Evolutionary conservation across 2,329 filamentous ascomycete genomes (phyloP).

Genomic region (Didymella arachidicola): DNA sequence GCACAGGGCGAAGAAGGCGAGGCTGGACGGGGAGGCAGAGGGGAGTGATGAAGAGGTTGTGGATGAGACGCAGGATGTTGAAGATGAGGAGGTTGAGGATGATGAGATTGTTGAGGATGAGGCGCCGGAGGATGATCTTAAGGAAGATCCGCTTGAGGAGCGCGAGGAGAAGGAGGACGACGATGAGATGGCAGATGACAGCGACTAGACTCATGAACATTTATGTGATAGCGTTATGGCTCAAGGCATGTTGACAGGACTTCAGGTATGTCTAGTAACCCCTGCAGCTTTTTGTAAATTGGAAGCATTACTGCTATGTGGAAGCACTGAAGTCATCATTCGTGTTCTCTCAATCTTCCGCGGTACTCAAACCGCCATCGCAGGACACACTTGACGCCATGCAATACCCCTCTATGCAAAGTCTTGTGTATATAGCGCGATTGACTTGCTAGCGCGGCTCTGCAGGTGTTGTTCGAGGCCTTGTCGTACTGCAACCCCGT

Average conservation of each 20-base stretch:
- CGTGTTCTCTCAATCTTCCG: background rate
- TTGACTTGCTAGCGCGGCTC: background rate
- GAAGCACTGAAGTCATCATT: background rate
- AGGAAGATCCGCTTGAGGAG: slow-evolving; percentile 55
- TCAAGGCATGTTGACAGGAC: background rate
- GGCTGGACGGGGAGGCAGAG: slow-evolving; percentile 48
- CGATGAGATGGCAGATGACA: slow-evolving; percentile 60
- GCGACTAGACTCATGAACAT: slow-evolving; percentile 40
- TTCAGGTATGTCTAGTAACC: background rate
- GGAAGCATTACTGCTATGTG: background rate
- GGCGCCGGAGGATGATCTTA: slow-evolving; percentile 59
- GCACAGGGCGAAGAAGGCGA: slow-evolving; percentile 60
- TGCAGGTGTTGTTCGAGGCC: background rate
- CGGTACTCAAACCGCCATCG: background rate
- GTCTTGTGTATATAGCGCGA: background rate
- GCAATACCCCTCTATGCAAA: background rate
- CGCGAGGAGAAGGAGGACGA: slow-evolving; percentile 55
- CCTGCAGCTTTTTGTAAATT: background rate
- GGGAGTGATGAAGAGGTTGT: slow-evolving; percentile 49
- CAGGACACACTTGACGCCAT: background rate
- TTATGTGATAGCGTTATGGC: slow-evolving; percentile 43
- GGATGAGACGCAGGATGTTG: slow-evolving; percentile 53
- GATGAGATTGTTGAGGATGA: slow-evolving; percentile 63
- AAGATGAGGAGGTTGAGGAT: slow-evolving; percentile 61
- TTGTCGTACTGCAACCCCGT: background rate